These are phyloP conservation scores for Thalassia testudinum DNA, from an alignment of 116 monocot species.

Conservation along the genomic window DNA sequence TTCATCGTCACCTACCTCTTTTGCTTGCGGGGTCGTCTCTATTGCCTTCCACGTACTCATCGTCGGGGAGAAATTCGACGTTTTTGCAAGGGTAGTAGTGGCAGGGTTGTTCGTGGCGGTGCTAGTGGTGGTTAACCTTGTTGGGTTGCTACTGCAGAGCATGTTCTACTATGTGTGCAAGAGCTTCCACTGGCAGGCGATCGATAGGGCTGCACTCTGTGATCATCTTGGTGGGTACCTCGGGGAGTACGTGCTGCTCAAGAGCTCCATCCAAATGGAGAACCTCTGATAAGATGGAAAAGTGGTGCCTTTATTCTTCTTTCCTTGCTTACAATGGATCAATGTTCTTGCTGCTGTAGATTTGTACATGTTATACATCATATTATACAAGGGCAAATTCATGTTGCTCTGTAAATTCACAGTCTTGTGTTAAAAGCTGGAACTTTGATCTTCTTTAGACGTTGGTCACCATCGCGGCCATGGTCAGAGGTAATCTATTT, in stretches of 20 bases:
- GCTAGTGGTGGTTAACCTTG: too few relatives aligned
- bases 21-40: constrained; percentile 4
- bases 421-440: too few relatives aligned
- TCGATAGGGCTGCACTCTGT: constrained; percentile 11
- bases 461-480: too few relatives aligned
- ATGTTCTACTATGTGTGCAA: constrained; percentile 23
- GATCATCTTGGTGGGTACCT: too few relatives aligned
- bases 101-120: constrained; percentile 12
- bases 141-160: constrained; percentile 16
- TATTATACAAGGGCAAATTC: too few relatives aligned
- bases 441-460: too few relatives aligned
- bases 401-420: too few relatives aligned
- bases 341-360: too few relatives aligned
- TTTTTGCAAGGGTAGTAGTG: constrained; percentile 6
- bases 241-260: constrained; percentile 21
- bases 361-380: too few relatives aligned
- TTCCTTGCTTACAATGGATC: too few relatives aligned
- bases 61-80: neutral
- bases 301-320: too few relatives aligned
- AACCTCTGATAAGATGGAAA: constrained; percentile 7
- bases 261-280: constrained; percentile 22
- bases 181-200: constrained; percentile 14
- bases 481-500: too few relatives aligned
- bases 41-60: constrained; percentile 1
- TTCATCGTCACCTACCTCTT: constrained; percentile 8